Evolutionary conservation across 2,329 filamentous ascomycete genomes (phyloP).

Genomic region (Plenodomus biglobosus): DNA sequence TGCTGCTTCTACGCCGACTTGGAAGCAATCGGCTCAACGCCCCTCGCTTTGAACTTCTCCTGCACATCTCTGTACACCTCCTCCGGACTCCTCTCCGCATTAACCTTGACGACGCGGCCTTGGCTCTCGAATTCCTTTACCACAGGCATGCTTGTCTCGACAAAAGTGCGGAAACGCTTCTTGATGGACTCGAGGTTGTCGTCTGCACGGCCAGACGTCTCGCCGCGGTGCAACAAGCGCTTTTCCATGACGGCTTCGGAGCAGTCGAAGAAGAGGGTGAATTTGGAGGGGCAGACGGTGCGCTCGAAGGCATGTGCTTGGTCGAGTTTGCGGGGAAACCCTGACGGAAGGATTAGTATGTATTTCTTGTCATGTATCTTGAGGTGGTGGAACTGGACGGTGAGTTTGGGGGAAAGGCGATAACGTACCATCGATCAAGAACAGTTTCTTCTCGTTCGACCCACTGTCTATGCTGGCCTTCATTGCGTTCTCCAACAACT

Average conservation of each 20-base stretch:
- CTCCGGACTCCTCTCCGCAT: constrained; percentile 68
- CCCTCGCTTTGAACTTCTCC: constrained; percentile 37
- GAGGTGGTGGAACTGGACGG: background rate
- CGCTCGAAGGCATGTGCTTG: constrained; percentile 94
- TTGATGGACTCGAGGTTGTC: constrained; percentile 95
- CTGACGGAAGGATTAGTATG: too few relatives aligned
- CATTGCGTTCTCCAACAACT: constrained; percentile 94
- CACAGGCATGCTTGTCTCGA: constrained; percentile 97
- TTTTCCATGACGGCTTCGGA: constrained; percentile 85
- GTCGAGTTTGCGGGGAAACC: constrained; percentile 96
- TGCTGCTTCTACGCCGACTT: constrained; percentile 34
- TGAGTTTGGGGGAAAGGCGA: background rate
- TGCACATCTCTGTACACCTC: constrained; percentile 61
- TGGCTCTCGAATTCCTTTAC: constrained; percentile 79
- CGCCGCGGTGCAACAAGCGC: constrained; percentile 81
- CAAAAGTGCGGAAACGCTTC: constrained; percentile 92
- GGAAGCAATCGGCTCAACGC: constrained; percentile 34
- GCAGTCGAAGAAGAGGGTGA: constrained; percentile 94
- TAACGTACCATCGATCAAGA: constrained; percentile 65
- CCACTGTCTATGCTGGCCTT: constrained; percentile 59
- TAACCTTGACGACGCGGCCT: constrained; percentile 77
- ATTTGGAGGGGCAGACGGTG: constrained; percentile 76
- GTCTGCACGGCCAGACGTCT: constrained; percentile 88
- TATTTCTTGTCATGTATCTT: background rate
- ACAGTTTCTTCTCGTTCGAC: constrained; percentile 64